Percentiles rank a stretch among this genome's conserved stretches.
Evolutionary conservation across 495 filamentous ascomycete species (phyloP).

Genomic region (Amniculicola lignicola): DNA sequence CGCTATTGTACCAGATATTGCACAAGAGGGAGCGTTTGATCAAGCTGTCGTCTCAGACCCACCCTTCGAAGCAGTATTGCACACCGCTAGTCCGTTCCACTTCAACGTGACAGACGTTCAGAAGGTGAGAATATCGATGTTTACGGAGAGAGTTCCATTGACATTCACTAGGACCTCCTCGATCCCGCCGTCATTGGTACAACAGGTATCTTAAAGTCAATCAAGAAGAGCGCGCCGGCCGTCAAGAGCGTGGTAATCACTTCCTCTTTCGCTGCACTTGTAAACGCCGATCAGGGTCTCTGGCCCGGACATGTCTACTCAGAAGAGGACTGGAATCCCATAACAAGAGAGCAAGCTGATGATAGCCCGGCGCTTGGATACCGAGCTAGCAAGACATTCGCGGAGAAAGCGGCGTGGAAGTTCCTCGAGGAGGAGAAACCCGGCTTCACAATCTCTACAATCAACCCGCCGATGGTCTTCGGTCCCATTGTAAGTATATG

Average conservation of each 20-base stretch:
- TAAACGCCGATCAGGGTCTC: slow-evolving; percentile 50
- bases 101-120: slow-evolving; percentile 63
- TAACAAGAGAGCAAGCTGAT: slow-evolving; percentile 66
- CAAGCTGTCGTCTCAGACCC: slow-evolving; percentile 68
- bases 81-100: slow-evolving; percentile 87
- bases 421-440: slow-evolving; percentile 77
- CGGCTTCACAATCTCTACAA: slow-evolving; percentile 69
- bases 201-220: slow-evolving; percentile 69
- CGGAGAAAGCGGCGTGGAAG: slow-evolving; percentile 75
- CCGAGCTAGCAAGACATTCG: slow-evolving; percentile 45
- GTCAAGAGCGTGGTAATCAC: slow-evolving; percentile 82
- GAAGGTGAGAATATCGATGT: slow-evolving; percentile 41
- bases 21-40: slow-evolving; percentile 70
- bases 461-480: slow-evolving; percentile 69
- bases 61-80: slow-evolving; percentile 79
- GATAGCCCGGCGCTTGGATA: slow-evolving; percentile 47
- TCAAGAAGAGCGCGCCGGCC: slow-evolving; percentile 67
- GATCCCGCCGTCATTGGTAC: slow-evolving; percentile 86
- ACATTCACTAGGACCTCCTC: slow-evolving; percentile 58
- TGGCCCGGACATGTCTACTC: slow-evolving; percentile 58
- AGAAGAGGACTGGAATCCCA: slow-evolving; percentile 80
- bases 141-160: neutral
- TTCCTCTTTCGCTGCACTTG: slow-evolving; percentile 77
- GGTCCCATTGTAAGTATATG: slow-evolving; percentile 62
- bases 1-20: slow-evolving; percentile 80